phyloP scores from a whole-genome alignment of 2,329 filamentous ascomycete genomes.

The Tolypocladium pustulatum region DNA sequence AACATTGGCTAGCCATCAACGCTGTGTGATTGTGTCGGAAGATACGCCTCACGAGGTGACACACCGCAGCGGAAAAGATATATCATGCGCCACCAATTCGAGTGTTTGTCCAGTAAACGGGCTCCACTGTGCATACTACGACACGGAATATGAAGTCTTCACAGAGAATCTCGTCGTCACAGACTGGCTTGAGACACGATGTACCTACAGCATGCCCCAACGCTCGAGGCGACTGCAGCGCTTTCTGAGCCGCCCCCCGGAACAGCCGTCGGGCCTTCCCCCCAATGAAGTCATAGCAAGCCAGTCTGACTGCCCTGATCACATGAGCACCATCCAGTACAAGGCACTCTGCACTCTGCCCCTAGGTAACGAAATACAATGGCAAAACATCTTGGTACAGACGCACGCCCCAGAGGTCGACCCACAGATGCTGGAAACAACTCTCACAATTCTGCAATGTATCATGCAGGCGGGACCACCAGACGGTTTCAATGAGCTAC shows the following conservation, averaged over 20 bases:
- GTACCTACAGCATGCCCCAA: constrained; percentile 8
- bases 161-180: background rate
- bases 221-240: constrained; percentile 3
- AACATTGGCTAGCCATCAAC: too few relatives aligned
- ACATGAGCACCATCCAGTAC: constrained; percentile 43
- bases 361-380: constrained; percentile 8
- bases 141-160: background rate
- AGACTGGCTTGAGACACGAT: background rate
- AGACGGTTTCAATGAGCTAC: too few relatives aligned
- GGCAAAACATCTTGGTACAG: constrained; percentile 15
- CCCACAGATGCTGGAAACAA: too few relatives aligned
- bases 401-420: too few relatives aligned
- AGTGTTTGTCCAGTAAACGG: constrained; percentile 15
- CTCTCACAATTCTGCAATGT: too few relatives aligned
- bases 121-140: constrained; percentile 10
- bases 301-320: constrained; percentile 33
- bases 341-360: constrained; percentile 21
- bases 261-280: constrained; percentile 1
- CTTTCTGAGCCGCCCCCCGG: constrained; percentile 6
- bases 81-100: background rate
- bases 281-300: constrained; percentile 43
- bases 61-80: constrained; percentile 1
- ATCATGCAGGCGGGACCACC: too few relatives aligned
- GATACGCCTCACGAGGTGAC: constrained; percentile 8
- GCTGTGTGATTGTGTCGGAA: constrained; percentile 5